Conservation (phyloP, 331 rosid genomes). For the Pyrus hybrid region DNA sequence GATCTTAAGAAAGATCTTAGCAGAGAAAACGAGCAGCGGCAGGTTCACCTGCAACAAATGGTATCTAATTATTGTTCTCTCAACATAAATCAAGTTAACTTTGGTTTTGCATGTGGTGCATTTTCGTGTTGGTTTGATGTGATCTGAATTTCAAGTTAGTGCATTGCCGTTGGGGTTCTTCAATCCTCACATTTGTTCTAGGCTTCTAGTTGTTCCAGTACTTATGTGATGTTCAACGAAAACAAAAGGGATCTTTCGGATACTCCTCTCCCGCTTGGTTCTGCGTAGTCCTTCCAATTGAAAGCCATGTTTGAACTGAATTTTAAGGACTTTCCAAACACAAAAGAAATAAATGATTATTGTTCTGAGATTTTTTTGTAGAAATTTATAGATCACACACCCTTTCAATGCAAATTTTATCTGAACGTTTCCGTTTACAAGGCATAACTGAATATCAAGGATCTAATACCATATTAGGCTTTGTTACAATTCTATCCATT, state of each 20-base stretch:
- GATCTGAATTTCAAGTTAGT: neutral
- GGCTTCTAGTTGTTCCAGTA: neutral
- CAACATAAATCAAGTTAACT: neutral
- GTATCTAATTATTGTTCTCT: neutral
- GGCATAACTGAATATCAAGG: neutral
- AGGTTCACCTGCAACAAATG: constrained; percentile 1
- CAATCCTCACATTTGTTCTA: neutral
- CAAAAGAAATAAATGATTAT: neutral
- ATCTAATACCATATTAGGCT: neutral
- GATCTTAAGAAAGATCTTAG: constrained; percentile 2
- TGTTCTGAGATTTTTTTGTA: neutral
- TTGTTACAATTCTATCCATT: neutral
- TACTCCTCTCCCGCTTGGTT: neutral
- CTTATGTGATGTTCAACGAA: neutral
- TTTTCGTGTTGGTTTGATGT: neutral
- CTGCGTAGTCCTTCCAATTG: neutral
- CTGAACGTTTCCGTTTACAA: neutral
- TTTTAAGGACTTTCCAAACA: neutral
- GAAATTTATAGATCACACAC: neutral
- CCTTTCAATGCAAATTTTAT: neutral
- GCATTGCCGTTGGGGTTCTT: neutral
- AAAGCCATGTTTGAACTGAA: neutral
- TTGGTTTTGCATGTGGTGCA: neutral
- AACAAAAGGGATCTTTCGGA: neutral
- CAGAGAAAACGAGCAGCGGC: constrained; percentile 2